Conservation (phyloP, 495 filamentous ascomycete genomes). For the Choiromyces venosus region DNA sequence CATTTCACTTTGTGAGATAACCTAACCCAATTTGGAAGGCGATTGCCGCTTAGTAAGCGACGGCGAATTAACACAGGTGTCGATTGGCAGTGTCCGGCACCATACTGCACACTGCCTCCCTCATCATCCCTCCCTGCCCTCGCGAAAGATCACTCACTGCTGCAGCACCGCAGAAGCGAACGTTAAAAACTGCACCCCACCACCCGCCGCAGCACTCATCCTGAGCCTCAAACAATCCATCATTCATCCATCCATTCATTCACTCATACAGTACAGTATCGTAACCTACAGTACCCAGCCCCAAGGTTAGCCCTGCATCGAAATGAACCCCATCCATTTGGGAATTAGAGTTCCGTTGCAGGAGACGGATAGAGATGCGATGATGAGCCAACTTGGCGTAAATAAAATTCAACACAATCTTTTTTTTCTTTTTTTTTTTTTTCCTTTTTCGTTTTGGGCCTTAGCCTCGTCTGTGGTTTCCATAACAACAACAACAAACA, state of each 20-base stretch:
- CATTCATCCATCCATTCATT: neutral
- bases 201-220: neutral
- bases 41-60: no score
- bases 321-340: neutral
- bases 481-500: no score
- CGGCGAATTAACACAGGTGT: no score
- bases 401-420: neutral
- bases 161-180: neutral
- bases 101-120: no score
- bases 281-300: neutral
- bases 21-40: no score
- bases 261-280: neutral
- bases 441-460: neutral
- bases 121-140: neutral
- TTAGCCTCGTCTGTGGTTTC: neutral
- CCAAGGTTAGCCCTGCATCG: neutral
- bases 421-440: neutral
- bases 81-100: no score
- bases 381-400: neutral
- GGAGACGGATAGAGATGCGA: neutral
- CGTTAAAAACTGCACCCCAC: neutral
- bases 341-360: slow-evolving; percentile 2
- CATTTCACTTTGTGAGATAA: no score
- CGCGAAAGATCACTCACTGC: neutral
- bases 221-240: neutral